Percentiles rank a stretch among this genome's conserved stretches.
Evolutionary conservation across 2,329 filamentous ascomycete genomes (phyloP).

Genomic region (Stylonectria norvegica): DNA sequence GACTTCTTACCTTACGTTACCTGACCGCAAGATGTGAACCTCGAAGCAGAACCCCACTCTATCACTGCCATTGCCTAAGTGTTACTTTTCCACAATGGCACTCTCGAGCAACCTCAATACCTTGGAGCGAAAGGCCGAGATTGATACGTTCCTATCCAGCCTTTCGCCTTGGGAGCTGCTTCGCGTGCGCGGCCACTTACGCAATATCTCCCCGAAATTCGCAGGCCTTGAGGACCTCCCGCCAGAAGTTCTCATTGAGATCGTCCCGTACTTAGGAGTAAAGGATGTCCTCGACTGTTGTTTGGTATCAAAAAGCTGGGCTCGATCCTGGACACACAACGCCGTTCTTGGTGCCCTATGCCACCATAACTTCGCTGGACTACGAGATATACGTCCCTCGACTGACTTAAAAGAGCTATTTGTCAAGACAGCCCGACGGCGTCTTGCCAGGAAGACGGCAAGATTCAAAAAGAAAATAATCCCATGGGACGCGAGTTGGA

Average conservation of each 20-base stretch:
- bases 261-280: conserved; percentile 21
- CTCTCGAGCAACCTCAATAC: neutral
- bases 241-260: conserved; percentile 24
- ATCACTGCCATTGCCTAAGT: too few relatives aligned
- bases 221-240: conserved; percentile 27
- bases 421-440: conserved; percentile 6
- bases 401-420: conserved; percentile 10
- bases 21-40: too few relatives aligned
- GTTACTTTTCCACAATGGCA: neutral
- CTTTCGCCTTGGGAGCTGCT: conserved; percentile 29
- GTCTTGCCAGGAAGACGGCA: conserved; percentile 14
- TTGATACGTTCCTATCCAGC: conserved; percentile 23
- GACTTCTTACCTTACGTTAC: too few relatives aligned
- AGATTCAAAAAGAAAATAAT: conserved; percentile 6
- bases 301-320: conserved; percentile 27
- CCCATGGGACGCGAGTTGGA: conserved; percentile 15
- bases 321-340: conserved; percentile 20
- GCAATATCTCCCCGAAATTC: conserved; percentile 13
- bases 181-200: conserved; percentile 22
- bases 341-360: conserved; percentile 19
- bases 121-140: conserved; percentile 7
- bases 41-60: too few relatives aligned
- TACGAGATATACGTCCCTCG: conserved; percentile 17
- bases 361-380: conserved; percentile 27
- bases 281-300: conserved; percentile 26